Evolutionary conservation across 768 basidiomycete genomes (phyloP).

Genomic region (Russula lepida): DNA sequence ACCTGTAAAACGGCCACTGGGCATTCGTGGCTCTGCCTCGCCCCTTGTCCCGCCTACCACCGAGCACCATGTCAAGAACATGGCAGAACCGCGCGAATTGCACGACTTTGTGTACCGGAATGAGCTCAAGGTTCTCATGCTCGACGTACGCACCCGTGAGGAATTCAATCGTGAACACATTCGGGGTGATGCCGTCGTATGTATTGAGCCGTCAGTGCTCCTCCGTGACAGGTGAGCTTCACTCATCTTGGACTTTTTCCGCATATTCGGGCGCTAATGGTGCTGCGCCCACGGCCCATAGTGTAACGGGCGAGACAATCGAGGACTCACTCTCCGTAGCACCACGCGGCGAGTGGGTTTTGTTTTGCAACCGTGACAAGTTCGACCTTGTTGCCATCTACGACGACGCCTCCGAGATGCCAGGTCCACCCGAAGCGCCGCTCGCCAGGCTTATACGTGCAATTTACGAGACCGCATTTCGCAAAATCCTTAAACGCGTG

Average conservation of each 20-base stretch:
- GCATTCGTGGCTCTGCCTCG: slow-evolving; percentile 37
- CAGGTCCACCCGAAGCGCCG: slow-evolving; percentile 42
- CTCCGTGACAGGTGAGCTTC: slow-evolving; percentile 53
- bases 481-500: slow-evolving; percentile 59
- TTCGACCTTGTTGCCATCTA: slow-evolving; percentile 87
- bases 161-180: slow-evolving; percentile 75
- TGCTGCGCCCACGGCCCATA: slow-evolving; percentile 25
- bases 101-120: slow-evolving; percentile 38
- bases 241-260: background rate
- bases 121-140: slow-evolving; percentile 61
- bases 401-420: slow-evolving; percentile 53
- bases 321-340: slow-evolving; percentile 68
- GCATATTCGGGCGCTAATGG: background rate
- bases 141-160: slow-evolving; percentile 75
- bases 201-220: slow-evolving; percentile 77
- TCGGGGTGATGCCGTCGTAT: slow-evolving; percentile 57
- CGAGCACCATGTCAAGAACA: slow-evolving; percentile 24
- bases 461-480: slow-evolving; percentile 67
- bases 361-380: slow-evolving; percentile 80
- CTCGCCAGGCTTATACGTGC: slow-evolving; percentile 54
- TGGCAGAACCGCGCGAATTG: slow-evolving; percentile 26
- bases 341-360: slow-evolving; percentile 57
- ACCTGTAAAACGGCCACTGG: slow-evolving; percentile 25
- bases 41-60: slow-evolving; percentile 29
- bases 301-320: slow-evolving; percentile 55